Evolutionary conservation across 1,139 yeast species (phyloP).

Genomic region (Yamadazyma mexicana): DNA sequence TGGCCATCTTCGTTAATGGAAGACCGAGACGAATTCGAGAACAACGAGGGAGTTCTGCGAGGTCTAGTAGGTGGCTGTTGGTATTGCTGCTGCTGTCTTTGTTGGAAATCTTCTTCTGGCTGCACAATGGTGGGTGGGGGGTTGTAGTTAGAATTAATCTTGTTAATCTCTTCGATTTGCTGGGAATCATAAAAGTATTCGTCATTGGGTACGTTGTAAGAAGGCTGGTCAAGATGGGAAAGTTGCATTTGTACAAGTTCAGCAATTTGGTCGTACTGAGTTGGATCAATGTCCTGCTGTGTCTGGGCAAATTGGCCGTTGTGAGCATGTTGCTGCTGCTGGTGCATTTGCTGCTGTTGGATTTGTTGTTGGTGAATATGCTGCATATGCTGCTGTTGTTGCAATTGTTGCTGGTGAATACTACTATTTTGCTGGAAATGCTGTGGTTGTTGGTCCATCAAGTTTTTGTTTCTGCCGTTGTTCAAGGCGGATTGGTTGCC

Average conservation of each 20-base stretch:
- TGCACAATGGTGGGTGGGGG: slow-evolving; percentile 28
- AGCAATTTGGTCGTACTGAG: slow-evolving; percentile 12
- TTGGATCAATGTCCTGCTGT: slow-evolving; percentile 8
- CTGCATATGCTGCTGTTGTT: slow-evolving; percentile 5
- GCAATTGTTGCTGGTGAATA: slow-evolving; percentile 4
- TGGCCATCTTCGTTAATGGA: slow-evolving; percentile 13
- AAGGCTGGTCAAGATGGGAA: slow-evolving; percentile 4
- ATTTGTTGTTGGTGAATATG: not conserved
- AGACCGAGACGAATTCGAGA: slow-evolving; percentile 31
- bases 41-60: slow-evolving; percentile 44
- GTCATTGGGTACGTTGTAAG: not conserved
- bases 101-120: slow-evolving; percentile 10
- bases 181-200: slow-evolving; percentile 15
- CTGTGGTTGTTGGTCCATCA: slow-evolving; percentile 4
- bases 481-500: not conserved
- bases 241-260: slow-evolving; percentile 11
- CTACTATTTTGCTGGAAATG: slow-evolving; percentile 8
- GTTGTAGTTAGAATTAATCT: slow-evolving; percentile 29
- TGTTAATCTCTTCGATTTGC: slow-evolving; percentile 17
- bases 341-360: slow-evolving; percentile 2
- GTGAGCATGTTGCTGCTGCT: slow-evolving; percentile 2
- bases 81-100: not conserved
- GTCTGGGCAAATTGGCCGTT: not conserved
- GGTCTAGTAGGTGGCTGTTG: not conserved
- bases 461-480: not conserved